Base-by-base conservation (phyloP, 2,329 filamentous ascomycete genomes). In the Diaporthe australafricana region DNA sequence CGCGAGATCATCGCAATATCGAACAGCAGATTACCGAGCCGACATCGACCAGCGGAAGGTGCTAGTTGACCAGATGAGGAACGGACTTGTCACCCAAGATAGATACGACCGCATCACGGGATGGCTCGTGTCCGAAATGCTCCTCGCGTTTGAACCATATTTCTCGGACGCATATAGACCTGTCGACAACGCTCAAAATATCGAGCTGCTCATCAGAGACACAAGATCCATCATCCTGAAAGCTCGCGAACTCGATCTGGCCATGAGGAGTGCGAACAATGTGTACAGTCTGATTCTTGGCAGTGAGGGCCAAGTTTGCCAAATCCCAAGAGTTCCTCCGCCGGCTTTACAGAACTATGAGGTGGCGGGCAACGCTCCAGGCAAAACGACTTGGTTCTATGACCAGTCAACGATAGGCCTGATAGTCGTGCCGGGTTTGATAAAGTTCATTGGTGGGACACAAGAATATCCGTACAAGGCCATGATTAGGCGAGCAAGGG, bases 161-260 rank as follows among this genome's bases (percentile, higher is more conserved):
- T 69, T 69, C 30, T 5, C 53, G 25, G 42, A 56, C 16, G 53
- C 12, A 11, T 69, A 50, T 45, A 6, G 22, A 17, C 55, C 53
- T 20, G 2, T 42, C 17, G 25, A 32, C 16, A 12, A 27, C 4
- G 22, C 63, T 9, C 16, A 40, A 17, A 40, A 50, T 2, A 50
- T 38, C n/a, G 60, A 50, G 60, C 27, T 50, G n/a, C 60, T 65
- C 27, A 38, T 65, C n/a, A 65, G 42, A 27, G 60, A 65, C 40
- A 65, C 60, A 9, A 14, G 3, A 7, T 25, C 17, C 17, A 1
- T 69, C 30, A 40, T 69, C 12, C 2, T 11, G 17, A 69, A 40
- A 20, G 67, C 67, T 7, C 42, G 16, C n/a, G 67, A 69, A 16
- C 55, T 69, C n/a, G 67, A 60, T 11, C 2, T 40, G 5, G n/a